Percentiles rank a stretch among this genome's conserved stretches.
These are phyloP conservation scores for Fusarium chuoi DNA, from an alignment of 2,329 filamentous ascomycete species.

Conservation along the genomic window DNA sequence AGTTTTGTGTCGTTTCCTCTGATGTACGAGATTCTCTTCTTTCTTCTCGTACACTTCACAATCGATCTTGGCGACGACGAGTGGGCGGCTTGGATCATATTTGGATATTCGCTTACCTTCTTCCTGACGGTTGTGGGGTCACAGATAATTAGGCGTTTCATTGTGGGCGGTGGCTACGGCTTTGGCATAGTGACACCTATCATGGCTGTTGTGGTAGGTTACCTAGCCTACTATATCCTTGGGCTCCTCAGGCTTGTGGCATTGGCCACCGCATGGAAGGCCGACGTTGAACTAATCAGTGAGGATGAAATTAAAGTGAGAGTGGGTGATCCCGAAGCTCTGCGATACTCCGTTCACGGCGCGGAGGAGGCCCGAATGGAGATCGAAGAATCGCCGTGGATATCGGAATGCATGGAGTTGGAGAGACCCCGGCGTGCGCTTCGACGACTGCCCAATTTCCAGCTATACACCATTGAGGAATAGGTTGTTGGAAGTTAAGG, in stretches of 20 bases:
- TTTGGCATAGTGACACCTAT: background rate
- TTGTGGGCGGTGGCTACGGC: background rate
- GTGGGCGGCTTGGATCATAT: background rate
- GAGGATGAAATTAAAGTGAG: background rate
- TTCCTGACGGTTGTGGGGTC: background rate
- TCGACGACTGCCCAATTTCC: background rate
- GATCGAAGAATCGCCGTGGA: background rate
- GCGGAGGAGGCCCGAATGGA: background rate
- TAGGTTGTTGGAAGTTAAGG: background rate
- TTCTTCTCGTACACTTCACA: background rate
- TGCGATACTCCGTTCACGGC: background rate
- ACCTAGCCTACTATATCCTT: conserved; percentile 1
- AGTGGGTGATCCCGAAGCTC: background rate
- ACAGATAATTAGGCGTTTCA: background rate
- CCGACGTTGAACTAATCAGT: background rate
- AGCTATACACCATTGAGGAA: background rate
- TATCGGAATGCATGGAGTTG: background rate
- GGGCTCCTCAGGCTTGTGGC: conserved; percentile 18
- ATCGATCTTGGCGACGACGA: background rate
- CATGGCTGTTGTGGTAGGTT: background rate
- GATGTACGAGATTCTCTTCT: conserved; percentile 3
- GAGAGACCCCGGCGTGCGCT: background rate
- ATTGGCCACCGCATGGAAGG: conserved; percentile 9
- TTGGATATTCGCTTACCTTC: background rate
- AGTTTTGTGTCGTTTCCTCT: conserved; percentile 9